Conservation (phyloP, 1,284 basidiomycete species). For the Wallemia mellicola region DNA sequence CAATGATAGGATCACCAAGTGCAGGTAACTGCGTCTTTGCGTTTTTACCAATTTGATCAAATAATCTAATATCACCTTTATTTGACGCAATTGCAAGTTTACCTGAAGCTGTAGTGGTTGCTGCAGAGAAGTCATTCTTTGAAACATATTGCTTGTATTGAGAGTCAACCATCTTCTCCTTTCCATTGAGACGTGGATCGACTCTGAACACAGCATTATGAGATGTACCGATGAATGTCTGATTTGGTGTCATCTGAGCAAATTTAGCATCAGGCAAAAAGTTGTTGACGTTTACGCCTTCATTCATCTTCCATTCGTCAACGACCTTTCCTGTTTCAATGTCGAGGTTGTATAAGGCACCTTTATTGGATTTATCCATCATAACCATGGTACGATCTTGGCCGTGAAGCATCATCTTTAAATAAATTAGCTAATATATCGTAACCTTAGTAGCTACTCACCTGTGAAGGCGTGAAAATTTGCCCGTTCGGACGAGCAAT, state of each 20-base stretch:
- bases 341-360: conserved; percentile 73
- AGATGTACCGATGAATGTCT: conserved; percentile 74
- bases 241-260: conserved; percentile 69
- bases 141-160: conserved; percentile 87
- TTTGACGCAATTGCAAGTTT: conserved; percentile 77
- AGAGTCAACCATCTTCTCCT: conserved; percentile 64
- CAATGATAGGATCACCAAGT: conserved; percentile 77
- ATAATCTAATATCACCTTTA: conserved; percentile 88
- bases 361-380: conserved; percentile 54
- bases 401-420: conserved; percentile 86
- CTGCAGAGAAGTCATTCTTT: conserved; percentile 85
- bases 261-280: conserved; percentile 84
- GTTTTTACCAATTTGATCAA: conserved; percentile 89
- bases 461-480: conserved; percentile 58
- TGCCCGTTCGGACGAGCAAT: conserved; percentile 54
- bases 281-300: conserved; percentile 53
- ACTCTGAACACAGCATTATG: conserved; percentile 90
- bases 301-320: conserved; percentile 93
- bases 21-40: conserved; percentile 96
- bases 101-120: conserved; percentile 60
- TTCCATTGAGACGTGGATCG: conserved; percentile 62
- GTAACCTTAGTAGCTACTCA: too few species aligned
- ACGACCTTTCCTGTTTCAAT: conserved; percentile 87
- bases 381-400: conserved; percentile 89
- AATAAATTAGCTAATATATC: not conserved